Base-by-base conservation (phyloP, 495 filamentous ascomycete species). In the Hypomontagnella submonticulosa region DNA sequence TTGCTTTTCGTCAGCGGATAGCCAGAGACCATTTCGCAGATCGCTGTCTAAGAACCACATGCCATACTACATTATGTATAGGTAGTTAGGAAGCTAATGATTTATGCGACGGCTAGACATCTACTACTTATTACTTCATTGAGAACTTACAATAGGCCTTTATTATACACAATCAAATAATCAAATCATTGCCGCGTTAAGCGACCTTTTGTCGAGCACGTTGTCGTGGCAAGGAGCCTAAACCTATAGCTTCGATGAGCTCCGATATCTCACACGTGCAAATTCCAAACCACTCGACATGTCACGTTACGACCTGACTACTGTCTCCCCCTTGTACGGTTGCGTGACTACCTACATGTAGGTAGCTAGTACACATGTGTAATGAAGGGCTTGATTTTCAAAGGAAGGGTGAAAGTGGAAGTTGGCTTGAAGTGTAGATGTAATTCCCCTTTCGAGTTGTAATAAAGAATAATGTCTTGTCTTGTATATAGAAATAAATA, bases 221-320 rank as follows among this genome's bases (percentile, higher is more conserved):
- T 47, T 53, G 56, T 64, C 49, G 66, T 69, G 66, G 66, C 66
- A 40, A 63, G 54, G 38, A 30, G 16, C 23, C n/a, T 33, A 38
- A 34, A 13, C 9, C 34, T 55, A 1, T 32, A 51, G 43, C 49
- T 60, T 10, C 43, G 23, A 60, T 43, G 50, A 15, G 23, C 36
- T 46, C 54, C 30, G 47, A 50, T 11, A 55, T 38, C 50, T 53
- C 48, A 44, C 60, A 68, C 59, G 49, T 63, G 59, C 41, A 36
- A 52, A 34, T 55, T 13, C 37, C 48, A 54, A 42, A 62, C 53
- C 54, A 58, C 42, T 49, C 48, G 48, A 61, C 53, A 54, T 49
- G 58, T 63, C 64, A 62, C 58, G 64, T 67, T 67, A 53, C 54
- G 53, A 42, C 20, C 27, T 53, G 9, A 12, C 43, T 37, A 23